These are phyloP conservation scores for Nakaseomyces uthaithaninus DNA, from an alignment of 1,139 yeast species.

Conservation along the genomic window DNA sequence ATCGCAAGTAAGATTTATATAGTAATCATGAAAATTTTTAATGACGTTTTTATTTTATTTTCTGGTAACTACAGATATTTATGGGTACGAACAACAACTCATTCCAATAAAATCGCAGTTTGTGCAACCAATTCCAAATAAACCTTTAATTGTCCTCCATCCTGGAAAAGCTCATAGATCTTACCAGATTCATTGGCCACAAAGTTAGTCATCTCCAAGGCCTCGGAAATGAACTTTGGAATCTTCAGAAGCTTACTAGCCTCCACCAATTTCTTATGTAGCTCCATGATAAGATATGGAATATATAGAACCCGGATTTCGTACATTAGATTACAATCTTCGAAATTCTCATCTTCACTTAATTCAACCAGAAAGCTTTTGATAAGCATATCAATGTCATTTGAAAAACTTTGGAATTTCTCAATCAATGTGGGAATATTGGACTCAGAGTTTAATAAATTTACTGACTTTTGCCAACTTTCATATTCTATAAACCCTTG, in stretches of 20 bases:
- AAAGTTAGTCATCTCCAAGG: constrained; percentile 48
- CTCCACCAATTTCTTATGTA: constrained; percentile 47
- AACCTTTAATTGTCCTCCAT: constrained; percentile 54
- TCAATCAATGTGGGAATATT: constrained; percentile 27
- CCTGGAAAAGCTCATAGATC: constrained; percentile 47
- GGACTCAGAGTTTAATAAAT: constrained; percentile 22
- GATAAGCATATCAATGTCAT: constrained; percentile 22
- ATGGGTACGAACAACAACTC: constrained; percentile 1
- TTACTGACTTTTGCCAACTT: constrained; percentile 30
- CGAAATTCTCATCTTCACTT: constrained; percentile 22
- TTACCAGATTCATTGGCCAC: constrained; percentile 44
- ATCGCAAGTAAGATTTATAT: too few relatives aligned
- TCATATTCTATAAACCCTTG: constrained; percentile 36
- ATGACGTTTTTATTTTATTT: too few relatives aligned
- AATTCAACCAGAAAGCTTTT: constrained; percentile 28
- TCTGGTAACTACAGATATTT: too few relatives aligned
- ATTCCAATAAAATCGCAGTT: constrained; percentile 43
- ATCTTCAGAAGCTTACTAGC: constrained; percentile 33
- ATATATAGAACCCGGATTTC: constrained; percentile 56
- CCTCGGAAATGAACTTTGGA: constrained; percentile 40
- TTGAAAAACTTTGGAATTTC: constrained; percentile 27
- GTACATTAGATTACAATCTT: constrained; percentile 24
- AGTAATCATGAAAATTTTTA: too few relatives aligned
- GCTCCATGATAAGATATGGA: constrained; percentile 62
- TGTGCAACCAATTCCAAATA: constrained; percentile 54